Base-by-base conservation (phyloP, 2,329 filamentous ascomycete genomes). In the Aspergillus sclerotialis region DNA sequence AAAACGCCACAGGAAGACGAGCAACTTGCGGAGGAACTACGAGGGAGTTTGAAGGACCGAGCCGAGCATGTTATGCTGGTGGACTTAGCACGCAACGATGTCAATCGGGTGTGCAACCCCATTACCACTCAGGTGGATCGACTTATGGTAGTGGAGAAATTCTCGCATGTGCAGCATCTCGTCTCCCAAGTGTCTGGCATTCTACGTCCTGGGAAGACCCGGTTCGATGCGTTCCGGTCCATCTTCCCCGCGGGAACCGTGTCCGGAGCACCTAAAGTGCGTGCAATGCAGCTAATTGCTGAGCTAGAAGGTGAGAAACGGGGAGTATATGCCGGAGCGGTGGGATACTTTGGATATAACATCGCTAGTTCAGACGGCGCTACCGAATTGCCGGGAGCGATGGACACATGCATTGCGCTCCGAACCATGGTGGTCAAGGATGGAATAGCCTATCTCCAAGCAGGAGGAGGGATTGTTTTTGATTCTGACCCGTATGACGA, bases 191-290 rank as follows among this genome's bases (percentile, higher is more conserved):
- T 98, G 0, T 94, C 87, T 2, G 90, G 92, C 28, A 75, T 92
- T n/a, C 67, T 96, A 46, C 76, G 92, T 29, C 72, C 76, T 4
- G 89, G 74, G 25, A 88, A 88, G 70, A 90, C 87, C 18, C 77
- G 92, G 38, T 98, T 94, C 64, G 90, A 96, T 56, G 92, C 92
- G 7, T 94, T 98, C 68, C 78, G 90, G 25, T 89, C 84, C 46
- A 95, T 98, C 52, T 98, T 98, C 69, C 92, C 92, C 0, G 92
- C 92, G 4, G 92, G 92, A 36, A 98, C 92, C 0, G 90, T 96
- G 18, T 92, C 84, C 12, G 92, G 92, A 4, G 90, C 92, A 4
- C 92, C 92, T 38, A 98, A 98, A 67, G 88, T 98, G 36, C 79
- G 82, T 43, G 92, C 92, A 3, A 98, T 98, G 92, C 85, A 95